Conservation (phyloP, 2,329 filamentous ascomycete genomes). For the Trichoderma afroharzianum region DNA sequence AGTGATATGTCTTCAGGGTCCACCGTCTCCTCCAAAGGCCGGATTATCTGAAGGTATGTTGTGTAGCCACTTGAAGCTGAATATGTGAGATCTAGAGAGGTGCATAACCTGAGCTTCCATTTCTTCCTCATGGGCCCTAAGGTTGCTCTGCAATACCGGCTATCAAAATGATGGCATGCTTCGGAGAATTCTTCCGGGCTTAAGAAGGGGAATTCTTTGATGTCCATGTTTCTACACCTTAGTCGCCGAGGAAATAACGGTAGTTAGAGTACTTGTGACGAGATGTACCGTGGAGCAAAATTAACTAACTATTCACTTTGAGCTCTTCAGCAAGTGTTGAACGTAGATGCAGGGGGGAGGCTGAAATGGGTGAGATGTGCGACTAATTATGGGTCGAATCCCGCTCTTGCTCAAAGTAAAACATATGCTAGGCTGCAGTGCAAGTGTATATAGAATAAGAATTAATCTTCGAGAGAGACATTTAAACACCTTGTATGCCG, state of each 20-base stretch:
- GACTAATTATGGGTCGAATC: not conserved
- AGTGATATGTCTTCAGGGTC: conserved; percentile 46
- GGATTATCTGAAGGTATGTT: conserved; percentile 56
- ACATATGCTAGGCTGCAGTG: not conserved
- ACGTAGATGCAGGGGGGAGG: not conserved
- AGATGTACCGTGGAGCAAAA: too few species aligned
- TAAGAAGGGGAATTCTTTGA: conserved; percentile 59
- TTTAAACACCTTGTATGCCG: not conserved
- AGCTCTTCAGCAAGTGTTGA: not conserved
- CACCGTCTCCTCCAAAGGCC: conserved; percentile 44
- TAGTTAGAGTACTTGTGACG: not conserved
- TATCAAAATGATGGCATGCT: conserved; percentile 60
- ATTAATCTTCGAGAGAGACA: not conserved
- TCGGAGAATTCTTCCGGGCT: conserved; percentile 59
- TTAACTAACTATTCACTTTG: not conserved
- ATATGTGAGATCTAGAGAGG: conserved; percentile 46
- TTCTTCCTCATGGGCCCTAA: conserved; percentile 51
- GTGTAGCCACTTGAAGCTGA: conserved; percentile 41
- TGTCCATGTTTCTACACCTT: conserved; percentile 33
- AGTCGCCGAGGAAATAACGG: not conserved
- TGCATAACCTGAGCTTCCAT: conserved; percentile 54
- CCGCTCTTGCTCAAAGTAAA: not conserved
- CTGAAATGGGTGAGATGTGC: not conserved
- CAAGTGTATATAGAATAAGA: not conserved
- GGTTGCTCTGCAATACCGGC: conserved; percentile 54